Conservation (phyloP, 164 flowering plant species). For the Protea cynaroides region DNA sequence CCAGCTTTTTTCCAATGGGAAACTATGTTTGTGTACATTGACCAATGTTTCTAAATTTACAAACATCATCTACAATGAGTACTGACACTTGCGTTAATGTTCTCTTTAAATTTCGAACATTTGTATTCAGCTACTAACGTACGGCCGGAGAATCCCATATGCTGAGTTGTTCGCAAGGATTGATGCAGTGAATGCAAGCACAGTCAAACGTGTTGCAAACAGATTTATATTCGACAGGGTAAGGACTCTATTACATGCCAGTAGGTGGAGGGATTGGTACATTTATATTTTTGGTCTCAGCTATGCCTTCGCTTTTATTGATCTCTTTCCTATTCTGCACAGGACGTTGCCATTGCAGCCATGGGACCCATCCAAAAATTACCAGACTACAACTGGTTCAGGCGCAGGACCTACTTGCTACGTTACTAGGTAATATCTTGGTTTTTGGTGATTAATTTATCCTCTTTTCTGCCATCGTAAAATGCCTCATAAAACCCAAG, state of each 20-base stretch:
- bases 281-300: no score
- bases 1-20: no score
- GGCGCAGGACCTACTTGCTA: constrained; percentile 92
- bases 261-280: not conserved
- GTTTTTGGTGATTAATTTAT: not conserved
- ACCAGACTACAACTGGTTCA: constrained; percentile 98
- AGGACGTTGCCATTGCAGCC: constrained; percentile 92
- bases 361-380: constrained; percentile 76
- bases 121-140: constrained; percentile 74
- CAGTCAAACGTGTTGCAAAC: constrained; percentile 87
- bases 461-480: not conserved
- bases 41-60: no score
- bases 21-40: no score
- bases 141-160: constrained; percentile 84
- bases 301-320: not conserved
- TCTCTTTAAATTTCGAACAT: not conserved
- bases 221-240: constrained; percentile 77
- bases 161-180: constrained; percentile 89
- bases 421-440: constrained; percentile 53
- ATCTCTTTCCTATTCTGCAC: constrained; percentile 9
- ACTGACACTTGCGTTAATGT: no score
- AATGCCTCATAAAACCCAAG: constrained; percentile 2
- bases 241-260: constrained; percentile 9
- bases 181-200: constrained; percentile 89
- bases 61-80: no score